phyloP scores from a whole-genome alignment of 306 rosid species.

The apple (Malus domestica) region DNA sequence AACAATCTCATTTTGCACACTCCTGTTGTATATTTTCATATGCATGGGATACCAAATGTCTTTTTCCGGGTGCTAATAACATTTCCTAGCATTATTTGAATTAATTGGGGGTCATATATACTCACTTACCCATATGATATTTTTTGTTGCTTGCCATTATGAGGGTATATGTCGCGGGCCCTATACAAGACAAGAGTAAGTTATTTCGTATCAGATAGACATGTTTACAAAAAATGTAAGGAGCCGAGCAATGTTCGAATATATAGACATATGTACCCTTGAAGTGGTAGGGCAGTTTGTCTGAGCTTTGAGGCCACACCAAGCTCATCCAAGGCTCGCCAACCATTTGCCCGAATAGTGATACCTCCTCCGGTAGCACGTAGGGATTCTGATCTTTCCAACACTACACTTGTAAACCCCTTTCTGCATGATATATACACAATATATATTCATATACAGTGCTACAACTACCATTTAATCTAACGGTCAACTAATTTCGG shows the following conservation, averaged over 20 bases:
- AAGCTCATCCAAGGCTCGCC: conserved; percentile 51
- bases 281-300: conserved; percentile 29
- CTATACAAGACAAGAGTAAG: background rate
- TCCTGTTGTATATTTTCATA: no score
- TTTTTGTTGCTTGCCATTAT: conserved; percentile 9
- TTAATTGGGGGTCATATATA: background rate
- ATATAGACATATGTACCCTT: conserved; percentile 11
- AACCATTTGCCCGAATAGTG: conserved; percentile 42
- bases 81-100: background rate
- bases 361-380: conserved; percentile 40
- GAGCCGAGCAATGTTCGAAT: no score
- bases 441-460: no score
- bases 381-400: conserved; percentile 41
- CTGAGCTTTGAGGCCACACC: conserved; percentile 44
- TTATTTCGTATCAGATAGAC: no score
- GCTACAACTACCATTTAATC: no score
- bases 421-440: conserved; percentile 18
- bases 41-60: no score
- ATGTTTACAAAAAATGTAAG: no score
- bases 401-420: conserved; percentile 38
- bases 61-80: no score
- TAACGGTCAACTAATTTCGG: no score
- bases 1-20: no score
- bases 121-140: conserved; percentile 5
- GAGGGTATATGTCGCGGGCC: background rate